Conservation (phyloP, 257 asterid species). For the Voacanga thouarsii region DNA sequence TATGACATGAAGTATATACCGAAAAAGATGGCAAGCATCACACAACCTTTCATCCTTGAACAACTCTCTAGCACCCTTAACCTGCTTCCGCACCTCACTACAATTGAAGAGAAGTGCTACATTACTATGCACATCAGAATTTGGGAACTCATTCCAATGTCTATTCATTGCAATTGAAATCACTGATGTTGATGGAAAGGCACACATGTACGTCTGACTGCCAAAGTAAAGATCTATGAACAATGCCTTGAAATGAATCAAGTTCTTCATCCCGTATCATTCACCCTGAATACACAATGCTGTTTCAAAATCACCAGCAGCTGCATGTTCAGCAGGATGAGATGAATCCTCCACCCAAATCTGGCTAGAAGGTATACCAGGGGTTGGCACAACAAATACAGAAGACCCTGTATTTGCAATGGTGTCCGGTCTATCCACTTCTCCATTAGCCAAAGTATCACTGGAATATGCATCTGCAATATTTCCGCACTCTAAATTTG, state of each 20-base stretch:
- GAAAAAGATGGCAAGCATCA: slow-evolving; percentile 55
- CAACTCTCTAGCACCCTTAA: slow-evolving; percentile 53
- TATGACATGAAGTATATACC: slow-evolving; percentile 52
- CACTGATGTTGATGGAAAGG: slow-evolving; percentile 56
- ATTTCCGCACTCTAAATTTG: too few relatives aligned
- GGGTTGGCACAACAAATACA: slow-evolving; percentile 55
- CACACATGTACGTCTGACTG: slow-evolving; percentile 62
- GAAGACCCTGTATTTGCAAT: slow-evolving; percentile 45
- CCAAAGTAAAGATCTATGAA: slow-evolving; percentile 65
- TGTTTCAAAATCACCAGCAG: slow-evolving; percentile 77
- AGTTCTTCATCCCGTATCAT: slow-evolving; percentile 59
- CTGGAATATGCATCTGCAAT: too few relatives aligned
- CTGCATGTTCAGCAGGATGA: slow-evolving; percentile 57
- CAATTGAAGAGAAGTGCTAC: slow-evolving; percentile 47
- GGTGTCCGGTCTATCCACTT: slow-evolving; percentile 33
- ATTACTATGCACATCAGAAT: slow-evolving; percentile 57
- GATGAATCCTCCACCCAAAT: slow-evolving; percentile 75
- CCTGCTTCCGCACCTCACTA: slow-evolving; percentile 61
- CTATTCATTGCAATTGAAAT: slow-evolving; percentile 60
- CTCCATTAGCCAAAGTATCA: too few relatives aligned
- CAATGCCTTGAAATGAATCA: slow-evolving; percentile 49
- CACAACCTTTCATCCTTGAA: slow-evolving; percentile 60
- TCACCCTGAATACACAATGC: slow-evolving; percentile 76
- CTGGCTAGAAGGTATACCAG: slow-evolving; percentile 78
- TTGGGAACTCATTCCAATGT: slow-evolving; percentile 64